These are phyloP conservation scores for Colletotrichum euphorbiae DNA, from an alignment of 2,329 filamentous ascomycete genomes.

Conservation along the genomic window DNA sequence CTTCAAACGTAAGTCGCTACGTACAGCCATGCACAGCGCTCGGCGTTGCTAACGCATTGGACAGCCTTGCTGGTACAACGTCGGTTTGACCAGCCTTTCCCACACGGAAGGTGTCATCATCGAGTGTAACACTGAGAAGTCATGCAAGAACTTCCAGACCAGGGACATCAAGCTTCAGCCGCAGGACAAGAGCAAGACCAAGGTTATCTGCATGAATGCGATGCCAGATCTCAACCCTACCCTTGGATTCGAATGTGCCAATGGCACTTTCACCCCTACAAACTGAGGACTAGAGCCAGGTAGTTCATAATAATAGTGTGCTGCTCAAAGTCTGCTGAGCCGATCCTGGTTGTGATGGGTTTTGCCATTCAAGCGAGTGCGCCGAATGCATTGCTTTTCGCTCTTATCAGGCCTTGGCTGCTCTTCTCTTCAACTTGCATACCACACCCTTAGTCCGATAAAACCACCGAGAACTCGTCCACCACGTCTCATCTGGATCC, in stretches of 20 bases:
- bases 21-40: background rate
- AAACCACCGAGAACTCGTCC: slow-evolving; percentile 41
- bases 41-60: background rate
- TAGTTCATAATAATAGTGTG: no score
- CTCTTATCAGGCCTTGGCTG: background rate
- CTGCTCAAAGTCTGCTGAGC: no score
- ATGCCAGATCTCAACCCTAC: slow-evolving; percentile 48
- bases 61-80: slow-evolving; percentile 57
- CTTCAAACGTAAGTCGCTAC: slow-evolving; percentile 44
- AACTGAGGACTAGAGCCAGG: background rate
- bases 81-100: slow-evolving; percentile 50
- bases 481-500: slow-evolving; percentile 43
- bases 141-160: slow-evolving; percentile 51
- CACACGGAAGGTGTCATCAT: slow-evolving; percentile 56
- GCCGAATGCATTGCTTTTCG: no score
- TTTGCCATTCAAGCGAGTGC: no score
- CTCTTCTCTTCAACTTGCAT: slow-evolving; percentile 39
- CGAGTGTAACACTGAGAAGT: slow-evolving; percentile 54
- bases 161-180: slow-evolving; percentile 49
- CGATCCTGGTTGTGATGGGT: background rate
- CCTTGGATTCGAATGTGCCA: slow-evolving; percentile 50
- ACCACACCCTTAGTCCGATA: slow-evolving; percentile 39
- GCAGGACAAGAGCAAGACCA: slow-evolving; percentile 45
- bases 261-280: slow-evolving; percentile 44
- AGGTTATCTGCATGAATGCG: slow-evolving; percentile 51